Percentiles rank a stretch among this genome's conserved stretches.
Evolutionary conservation across 768 basidiomycete genomes (phyloP).

Genomic region (Calocera cornea): DNA sequence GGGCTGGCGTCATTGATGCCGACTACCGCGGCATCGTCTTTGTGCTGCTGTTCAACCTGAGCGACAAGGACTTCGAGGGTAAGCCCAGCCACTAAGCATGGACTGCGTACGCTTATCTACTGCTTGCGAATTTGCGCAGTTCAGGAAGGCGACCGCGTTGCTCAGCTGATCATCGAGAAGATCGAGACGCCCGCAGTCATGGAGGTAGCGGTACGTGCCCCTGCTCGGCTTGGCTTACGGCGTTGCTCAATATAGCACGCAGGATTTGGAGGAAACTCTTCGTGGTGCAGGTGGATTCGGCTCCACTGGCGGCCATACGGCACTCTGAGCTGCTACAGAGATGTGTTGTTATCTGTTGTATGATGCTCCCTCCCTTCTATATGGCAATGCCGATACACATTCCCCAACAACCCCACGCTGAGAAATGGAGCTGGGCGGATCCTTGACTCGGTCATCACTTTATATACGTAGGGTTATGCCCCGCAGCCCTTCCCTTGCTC

Average conservation of each 20-base stretch:
- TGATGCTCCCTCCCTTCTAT: no score
- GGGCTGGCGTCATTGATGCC: conserved; percentile 92
- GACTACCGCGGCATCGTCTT: conserved; percentile 89
- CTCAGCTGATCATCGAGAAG: conserved; percentile 84
- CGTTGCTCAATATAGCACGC: neutral
- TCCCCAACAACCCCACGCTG: no score
- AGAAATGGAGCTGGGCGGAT: no score
- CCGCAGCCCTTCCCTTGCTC: no score
- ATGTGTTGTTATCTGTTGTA: neutral
- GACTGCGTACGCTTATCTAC: neutral
- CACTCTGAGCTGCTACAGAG: conserved; percentile 23
- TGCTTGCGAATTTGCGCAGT: conserved; percentile 35
- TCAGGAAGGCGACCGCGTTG: conserved; percentile 85
- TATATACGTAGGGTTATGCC: no score
- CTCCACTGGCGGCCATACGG: conserved; percentile 75
- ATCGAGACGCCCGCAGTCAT: conserved; percentile 75
- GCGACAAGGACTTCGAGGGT: conserved; percentile 83
- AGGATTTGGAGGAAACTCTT: conserved; percentile 75
- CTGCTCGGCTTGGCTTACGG: neutral
- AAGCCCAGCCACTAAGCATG: conserved; percentile 3
- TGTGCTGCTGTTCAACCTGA: conserved; percentile 85
- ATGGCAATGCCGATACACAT: no score
- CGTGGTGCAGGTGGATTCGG: conserved; percentile 85
- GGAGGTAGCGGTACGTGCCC: conserved; percentile 64
- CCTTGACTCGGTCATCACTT: no score